Conservation (phyloP, 768 basidiomycete genomes). For the Suillus variegatus region DNA sequence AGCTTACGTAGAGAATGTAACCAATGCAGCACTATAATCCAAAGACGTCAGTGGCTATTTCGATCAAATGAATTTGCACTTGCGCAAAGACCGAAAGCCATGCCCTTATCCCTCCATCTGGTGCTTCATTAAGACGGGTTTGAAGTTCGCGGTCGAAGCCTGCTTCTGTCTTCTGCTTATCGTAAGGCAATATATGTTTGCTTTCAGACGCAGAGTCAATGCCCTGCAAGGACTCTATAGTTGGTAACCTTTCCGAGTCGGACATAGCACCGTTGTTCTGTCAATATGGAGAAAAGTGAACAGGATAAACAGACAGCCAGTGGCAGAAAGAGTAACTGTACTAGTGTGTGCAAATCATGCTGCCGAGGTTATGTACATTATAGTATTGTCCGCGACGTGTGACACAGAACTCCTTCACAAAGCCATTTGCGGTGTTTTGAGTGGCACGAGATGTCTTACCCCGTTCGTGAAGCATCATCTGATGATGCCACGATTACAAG, state of each 20-base stretch:
- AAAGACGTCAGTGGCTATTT: slow-evolving; percentile 26
- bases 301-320: background rate
- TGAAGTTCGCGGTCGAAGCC: background rate
- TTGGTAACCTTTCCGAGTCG: background rate
- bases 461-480: background rate
- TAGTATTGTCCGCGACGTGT: background rate
- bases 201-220: background rate
- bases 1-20: slow-evolving; percentile 1
- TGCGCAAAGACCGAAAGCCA: slow-evolving; percentile 32
- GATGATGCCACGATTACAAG: background rate
- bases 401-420: background rate
- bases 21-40: slow-evolving; percentile 39
- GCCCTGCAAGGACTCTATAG: background rate
- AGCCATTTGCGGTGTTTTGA: background rate
- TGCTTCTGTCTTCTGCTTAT: too few relatives aligned
- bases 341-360: background rate
- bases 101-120: slow-evolving; percentile 33
- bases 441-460: background rate
- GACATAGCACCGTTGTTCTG: background rate
- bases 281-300: background rate
- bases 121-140: slow-evolving; percentile 24
- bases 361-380: background rate
- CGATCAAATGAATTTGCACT: slow-evolving; percentile 9
- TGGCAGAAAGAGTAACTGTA: background rate
- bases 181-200: background rate